Conservation (phyloP, 371 early-diverging fungal species). For the Mucor plumbeus region DNA sequence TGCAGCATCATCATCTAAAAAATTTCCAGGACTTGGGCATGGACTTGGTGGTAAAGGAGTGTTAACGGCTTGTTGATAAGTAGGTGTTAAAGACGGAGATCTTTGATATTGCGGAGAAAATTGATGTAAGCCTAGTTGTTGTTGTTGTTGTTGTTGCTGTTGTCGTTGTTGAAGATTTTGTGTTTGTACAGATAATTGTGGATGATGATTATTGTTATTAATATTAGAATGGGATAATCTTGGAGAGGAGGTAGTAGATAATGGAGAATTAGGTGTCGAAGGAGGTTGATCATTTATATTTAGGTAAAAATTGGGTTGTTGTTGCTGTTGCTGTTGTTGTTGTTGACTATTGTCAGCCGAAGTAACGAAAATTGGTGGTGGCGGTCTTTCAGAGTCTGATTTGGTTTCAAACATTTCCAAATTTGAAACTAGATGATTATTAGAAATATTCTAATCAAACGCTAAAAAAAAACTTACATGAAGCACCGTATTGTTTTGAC, state of each 20-base stretch:
- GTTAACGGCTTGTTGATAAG: conserved; percentile 26
- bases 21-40: conserved; percentile 18
- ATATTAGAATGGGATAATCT: conserved; percentile 4
- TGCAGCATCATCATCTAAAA: conserved; percentile 20
- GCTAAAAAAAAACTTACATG: conserved; percentile 26
- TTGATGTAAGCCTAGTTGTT: neutral
- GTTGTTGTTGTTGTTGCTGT: conserved; percentile 5
- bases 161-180: conserved; percentile 22
- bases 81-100: conserved; percentile 22
- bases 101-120: conserved; percentile 2
- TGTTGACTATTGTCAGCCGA: conserved; percentile 29
- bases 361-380: conserved; percentile 43
- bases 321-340: conserved; percentile 20
- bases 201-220: neutral
- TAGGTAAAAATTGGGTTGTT: conserved; percentile 16
- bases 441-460: neutral
- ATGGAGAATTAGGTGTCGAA: conserved; percentile 11
- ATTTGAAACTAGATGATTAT: neutral
- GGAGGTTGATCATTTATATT: conserved; percentile 19
- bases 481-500: conserved; percentile 48
- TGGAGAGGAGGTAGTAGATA: conserved; percentile 15
- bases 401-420: conserved; percentile 18
- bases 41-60: conserved; percentile 39
- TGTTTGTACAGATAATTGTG: conserved; percentile 31
- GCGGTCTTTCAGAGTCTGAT: conserved; percentile 42